Conservation (phyloP, 805 yeast genomes). For the Wickerhamiella sergipiensis region DNA sequence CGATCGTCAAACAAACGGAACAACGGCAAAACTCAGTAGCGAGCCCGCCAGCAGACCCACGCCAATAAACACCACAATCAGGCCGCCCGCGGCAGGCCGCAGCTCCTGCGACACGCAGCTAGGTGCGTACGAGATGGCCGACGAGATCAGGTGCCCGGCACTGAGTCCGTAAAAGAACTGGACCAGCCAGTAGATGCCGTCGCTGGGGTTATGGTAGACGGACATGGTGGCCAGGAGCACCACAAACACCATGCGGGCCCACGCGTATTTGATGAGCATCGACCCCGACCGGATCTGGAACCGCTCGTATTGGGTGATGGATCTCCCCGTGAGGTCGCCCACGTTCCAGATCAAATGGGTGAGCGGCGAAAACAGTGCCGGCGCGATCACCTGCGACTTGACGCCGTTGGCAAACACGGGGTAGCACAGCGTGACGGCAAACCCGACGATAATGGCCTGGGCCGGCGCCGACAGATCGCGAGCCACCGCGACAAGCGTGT, state of each 20-base stretch:
- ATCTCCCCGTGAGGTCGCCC: constrained; percentile 75
- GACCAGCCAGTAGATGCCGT: constrained; percentile 37
- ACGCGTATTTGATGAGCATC: constrained; percentile 39
- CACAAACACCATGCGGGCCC: constrained; percentile 40
- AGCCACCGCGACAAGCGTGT: background rate
- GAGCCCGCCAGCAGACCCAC: constrained; percentile 73
- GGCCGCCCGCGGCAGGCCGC: constrained; percentile 89
- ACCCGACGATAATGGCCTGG: constrained; percentile 56
- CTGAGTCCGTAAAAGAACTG: constrained; percentile 76
- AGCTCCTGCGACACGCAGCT: constrained; percentile 48
- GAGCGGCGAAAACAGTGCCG: constrained; percentile 50
- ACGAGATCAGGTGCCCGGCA: constrained; percentile 73
- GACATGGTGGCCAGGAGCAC: constrained; percentile 66
- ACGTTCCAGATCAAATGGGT: constrained; percentile 76
- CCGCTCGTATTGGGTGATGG: constrained; percentile 38
- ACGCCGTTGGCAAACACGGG: constrained; percentile 81
- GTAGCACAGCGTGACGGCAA: constrained; percentile 61
- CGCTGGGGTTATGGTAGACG: constrained; percentile 28
- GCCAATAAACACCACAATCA: constrained; percentile 67
- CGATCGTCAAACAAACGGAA: background rate
- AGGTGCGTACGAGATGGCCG: constrained; percentile 67
- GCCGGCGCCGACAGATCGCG: constrained; percentile 41
- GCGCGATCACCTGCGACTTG: constrained; percentile 33
- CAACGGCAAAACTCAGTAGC: constrained; percentile 19
- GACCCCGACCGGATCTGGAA: constrained; percentile 33